Percentiles rank a stretch among this genome's conserved stretches.
These are phyloP conservation scores for Yamadazyma epiphylla DNA, from an alignment of 1,139 yeast species.

Conservation along the genomic window DNA sequence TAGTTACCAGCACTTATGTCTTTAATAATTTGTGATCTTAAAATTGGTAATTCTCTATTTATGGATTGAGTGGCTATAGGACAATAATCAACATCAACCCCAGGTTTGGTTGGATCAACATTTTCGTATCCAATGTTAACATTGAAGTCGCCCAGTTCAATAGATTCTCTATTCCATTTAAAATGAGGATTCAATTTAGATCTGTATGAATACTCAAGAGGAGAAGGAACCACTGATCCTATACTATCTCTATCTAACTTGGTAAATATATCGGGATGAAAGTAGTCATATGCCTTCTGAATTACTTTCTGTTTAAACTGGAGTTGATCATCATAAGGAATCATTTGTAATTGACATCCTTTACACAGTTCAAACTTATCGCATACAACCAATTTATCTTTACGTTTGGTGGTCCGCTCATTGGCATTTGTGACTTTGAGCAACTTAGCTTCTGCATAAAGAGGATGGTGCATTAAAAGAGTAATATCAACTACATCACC, in stretches of 20 bases:
- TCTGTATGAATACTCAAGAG: constrained; percentile 71
- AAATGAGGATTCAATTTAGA: constrained; percentile 96
- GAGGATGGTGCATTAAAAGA: constrained; percentile 26
- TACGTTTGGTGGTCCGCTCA: constrained; percentile 15
- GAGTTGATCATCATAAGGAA: constrained; percentile 37
- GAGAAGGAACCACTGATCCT: constrained; percentile 26
- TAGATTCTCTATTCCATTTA: constrained; percentile 37
- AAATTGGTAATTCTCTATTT: constrained; percentile 30
- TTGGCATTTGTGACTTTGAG: constrained; percentile 15
- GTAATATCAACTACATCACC: constrained; percentile 34
- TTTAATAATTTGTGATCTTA: constrained; percentile 2
- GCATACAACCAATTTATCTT: constrained; percentile 43
- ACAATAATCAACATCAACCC: constrained; percentile 88
- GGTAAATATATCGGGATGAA: constrained; percentile 25
- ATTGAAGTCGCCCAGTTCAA: background rate
- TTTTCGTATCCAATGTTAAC: constrained; percentile 31
- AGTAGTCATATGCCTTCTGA: constrained; percentile 31
- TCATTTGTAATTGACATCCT: constrained; percentile 46
- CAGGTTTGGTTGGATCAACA: constrained; percentile 56
- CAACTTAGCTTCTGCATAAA: constrained; percentile 29
- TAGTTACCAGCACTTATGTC: background rate
- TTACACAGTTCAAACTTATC: constrained; percentile 72
- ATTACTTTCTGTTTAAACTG: constrained; percentile 26
- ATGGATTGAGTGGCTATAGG: constrained; percentile 78
- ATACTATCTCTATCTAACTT: constrained; percentile 5